Evolutionary conservation across 2,329 filamentous ascomycete genomes (phyloP), one percentile per base, ranked within the genome.

Genomic region (Capronia epimyces): DNA sequence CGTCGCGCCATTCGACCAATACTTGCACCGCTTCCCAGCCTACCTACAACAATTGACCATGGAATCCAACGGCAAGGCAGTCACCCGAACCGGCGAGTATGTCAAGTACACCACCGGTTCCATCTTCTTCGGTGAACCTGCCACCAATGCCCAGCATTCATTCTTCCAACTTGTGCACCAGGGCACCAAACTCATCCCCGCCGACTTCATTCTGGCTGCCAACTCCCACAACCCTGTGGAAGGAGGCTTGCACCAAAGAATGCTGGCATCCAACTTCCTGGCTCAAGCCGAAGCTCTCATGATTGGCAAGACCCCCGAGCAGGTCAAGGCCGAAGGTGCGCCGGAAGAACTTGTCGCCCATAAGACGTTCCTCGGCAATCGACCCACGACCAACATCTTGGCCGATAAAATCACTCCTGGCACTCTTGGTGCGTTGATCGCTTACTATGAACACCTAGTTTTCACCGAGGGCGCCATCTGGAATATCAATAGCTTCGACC

Each of bases 111-210:
- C 90, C 52, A 98, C 93, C 31, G 91, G 93, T 43, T 82, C 93
- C 48, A 91, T 98, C 67, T 77, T 98, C 58, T 98, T 98, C 68
- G 93, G 93, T 67, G 93, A 98, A 79, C 93, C 93, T 47, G 94
- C 89, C 73, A 98, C 93, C 70, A 98, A 98, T 69, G 93, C 93
- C 39, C 93, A 98, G 77, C 93, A 98, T 81, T 97, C 93, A 55
- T 98, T 98, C 84, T 98, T 95, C 85, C 93, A 98, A 80, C 85
- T 98, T 42, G 83, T 98, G 53, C 93, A 98, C 79, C 93, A 98
- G 74, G 93, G 93, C 65, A 98, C 93, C 64, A 97, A 97, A 82
- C 84, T 98, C 66, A 97, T 98, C 68, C 93, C 93, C 13, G 86
- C 91, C 62, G 93, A 98, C 74, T 98, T 98, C 77, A 94, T 98